Conservation (phyloP, 805 yeast genomes). For the Saccharomycopsis lassenensis region DNA sequence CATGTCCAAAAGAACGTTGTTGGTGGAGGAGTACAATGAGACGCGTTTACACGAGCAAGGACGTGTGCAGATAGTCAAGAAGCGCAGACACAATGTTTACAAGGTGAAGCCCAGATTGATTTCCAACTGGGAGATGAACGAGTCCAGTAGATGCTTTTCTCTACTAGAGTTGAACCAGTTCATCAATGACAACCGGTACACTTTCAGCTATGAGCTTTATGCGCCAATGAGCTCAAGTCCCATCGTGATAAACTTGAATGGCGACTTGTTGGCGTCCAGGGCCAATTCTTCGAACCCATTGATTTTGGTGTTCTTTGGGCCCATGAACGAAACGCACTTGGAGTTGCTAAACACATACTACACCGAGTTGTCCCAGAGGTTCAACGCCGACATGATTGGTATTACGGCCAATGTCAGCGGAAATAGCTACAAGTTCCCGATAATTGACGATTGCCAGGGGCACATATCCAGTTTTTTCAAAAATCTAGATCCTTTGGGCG, state of each 20-base stretch:
- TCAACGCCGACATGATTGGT: slow-evolving; percentile 4
- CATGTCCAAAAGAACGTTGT: too few species aligned
- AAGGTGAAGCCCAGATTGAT: too few species aligned
- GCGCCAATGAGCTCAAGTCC: too few species aligned
- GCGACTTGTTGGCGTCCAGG: not conserved
- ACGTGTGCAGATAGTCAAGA: too few species aligned
- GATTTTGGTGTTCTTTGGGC: slow-evolving; percentile 13
- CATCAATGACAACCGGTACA: too few species aligned
- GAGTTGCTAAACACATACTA: slow-evolving; percentile 2
- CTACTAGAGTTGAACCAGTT: too few species aligned
- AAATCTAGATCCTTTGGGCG: slow-evolving; percentile 27
- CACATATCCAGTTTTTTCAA: slow-evolving; percentile 20
- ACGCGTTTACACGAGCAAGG: too few species aligned
- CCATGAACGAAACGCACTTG: slow-evolving; percentile 6
- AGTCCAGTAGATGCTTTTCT: too few species aligned
- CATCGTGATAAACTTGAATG: not conserved
- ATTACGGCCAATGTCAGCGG: slow-evolving; percentile 6
- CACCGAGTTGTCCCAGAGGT: slow-evolving; percentile 1
- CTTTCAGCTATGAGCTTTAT: too few species aligned
- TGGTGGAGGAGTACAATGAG: too few species aligned
- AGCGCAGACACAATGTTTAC: too few species aligned
- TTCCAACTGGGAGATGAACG: too few species aligned
- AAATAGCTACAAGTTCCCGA: slow-evolving; percentile 21
- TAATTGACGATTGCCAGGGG: slow-evolving; percentile 23
- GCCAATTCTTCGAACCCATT: not conserved